phyloP scores from a whole-genome alignment of 805 yeast species.

The Aciculoconidium aculeatum region DNA sequence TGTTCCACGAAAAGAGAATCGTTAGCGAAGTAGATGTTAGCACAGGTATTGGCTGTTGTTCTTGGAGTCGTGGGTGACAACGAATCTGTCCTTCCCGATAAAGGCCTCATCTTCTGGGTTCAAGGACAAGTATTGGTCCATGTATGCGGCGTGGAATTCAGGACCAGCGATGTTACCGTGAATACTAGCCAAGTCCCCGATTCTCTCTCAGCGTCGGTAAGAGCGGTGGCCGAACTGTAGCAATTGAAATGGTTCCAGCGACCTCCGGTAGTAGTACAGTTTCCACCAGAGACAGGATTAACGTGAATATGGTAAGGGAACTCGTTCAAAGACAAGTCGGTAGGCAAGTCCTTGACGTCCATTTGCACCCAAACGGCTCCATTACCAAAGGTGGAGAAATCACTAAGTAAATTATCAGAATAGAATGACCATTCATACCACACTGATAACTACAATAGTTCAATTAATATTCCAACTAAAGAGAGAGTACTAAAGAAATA shows the following conservation, averaged over 20 bases:
- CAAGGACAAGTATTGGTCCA: conserved; percentile 21
- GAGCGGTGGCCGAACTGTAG: not conserved
- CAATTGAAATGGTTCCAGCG: not conserved
- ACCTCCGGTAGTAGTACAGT: not conserved
- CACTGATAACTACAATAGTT: no score
- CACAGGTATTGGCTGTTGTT: conserved; percentile 32
- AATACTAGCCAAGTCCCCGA: conserved; percentile 1
- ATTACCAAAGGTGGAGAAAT: not conserved
- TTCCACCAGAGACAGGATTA: conserved; percentile 1
- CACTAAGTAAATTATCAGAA: no score
- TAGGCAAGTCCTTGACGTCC: conserved; percentile 1
- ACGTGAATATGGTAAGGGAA: conserved; percentile 1
- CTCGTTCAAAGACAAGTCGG: no score
- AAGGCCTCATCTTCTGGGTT: conserved; percentile 14
- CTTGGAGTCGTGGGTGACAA: conserved; percentile 30
- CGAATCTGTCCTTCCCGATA: conserved; percentile 25
- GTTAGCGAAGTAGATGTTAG: conserved; percentile 24
- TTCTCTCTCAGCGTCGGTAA: conserved; percentile 1
- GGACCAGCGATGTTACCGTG: conserved; percentile 13
- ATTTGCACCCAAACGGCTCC: not conserved
- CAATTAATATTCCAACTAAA: no score
- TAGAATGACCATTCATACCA: no score
- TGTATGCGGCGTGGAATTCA: conserved; percentile 16
- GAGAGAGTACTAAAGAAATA: no score
- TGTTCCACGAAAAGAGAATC: no score